Evolutionary conservation across 768 basidiomycete species (phyloP).

Genomic region (Suillus sp.): DNA sequence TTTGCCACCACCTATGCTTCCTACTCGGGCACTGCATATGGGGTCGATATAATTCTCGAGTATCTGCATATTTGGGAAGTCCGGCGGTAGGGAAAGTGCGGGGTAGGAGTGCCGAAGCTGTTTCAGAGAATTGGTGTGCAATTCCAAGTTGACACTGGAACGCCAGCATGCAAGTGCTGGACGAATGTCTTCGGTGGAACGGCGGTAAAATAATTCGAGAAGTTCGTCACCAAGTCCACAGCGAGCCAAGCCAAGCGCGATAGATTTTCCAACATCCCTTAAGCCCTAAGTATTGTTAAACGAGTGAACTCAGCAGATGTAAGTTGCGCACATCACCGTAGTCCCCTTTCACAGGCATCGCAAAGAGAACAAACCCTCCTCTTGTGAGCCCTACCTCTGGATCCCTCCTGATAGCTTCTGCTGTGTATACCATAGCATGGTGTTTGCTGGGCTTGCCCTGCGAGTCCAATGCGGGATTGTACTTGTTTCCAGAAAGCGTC

Average conservation of each 20-base stretch:
- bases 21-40: constrained; percentile 19
- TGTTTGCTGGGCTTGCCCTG: constrained; percentile 26
- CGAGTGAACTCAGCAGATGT: neutral
- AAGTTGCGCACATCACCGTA: constrained; percentile 31
- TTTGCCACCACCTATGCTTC: constrained; percentile 17
- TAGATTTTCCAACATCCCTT: constrained; percentile 20
- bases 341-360: constrained; percentile 38
- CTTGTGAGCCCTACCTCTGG: constrained; percentile 27
- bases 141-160: constrained; percentile 23
- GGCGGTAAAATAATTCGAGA: constrained; percentile 21
- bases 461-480: constrained; percentile 25
- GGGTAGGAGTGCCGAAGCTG: constrained; percentile 19
- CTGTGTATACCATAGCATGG: constrained; percentile 27
- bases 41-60: constrained; percentile 28
- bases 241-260: constrained; percentile 28
- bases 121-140: constrained; percentile 28
- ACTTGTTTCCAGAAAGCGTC: constrained; percentile 29
- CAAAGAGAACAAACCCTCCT: constrained; percentile 37
- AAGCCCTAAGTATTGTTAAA: constrained; percentile 16
- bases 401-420: constrained; percentile 25
- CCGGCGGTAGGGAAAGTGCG: constrained; percentile 17
- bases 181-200: constrained; percentile 14
- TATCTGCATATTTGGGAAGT: constrained; percentile 24
- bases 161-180: constrained; percentile 29
- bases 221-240: constrained; percentile 32